Evolutionary conservation across 148 eudicot species (phyloP).

Genomic region (Chenopodium album): DNA sequence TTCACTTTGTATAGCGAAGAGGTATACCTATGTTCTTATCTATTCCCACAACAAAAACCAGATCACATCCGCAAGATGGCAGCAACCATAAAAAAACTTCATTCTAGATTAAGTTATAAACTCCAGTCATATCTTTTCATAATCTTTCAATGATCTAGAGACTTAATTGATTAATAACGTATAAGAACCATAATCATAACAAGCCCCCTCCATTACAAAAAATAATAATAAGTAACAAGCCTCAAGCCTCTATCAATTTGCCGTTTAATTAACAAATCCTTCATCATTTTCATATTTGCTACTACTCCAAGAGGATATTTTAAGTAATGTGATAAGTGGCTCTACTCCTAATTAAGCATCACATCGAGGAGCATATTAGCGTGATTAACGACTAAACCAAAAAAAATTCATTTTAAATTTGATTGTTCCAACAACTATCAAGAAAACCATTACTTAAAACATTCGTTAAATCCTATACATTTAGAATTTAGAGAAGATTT

Average conservation of each 20-base stretch:
- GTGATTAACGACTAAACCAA: slow-evolving; percentile 39
- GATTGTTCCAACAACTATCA: too few species aligned
- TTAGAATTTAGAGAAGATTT: too few species aligned
- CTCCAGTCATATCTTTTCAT: slow-evolving; percentile 17
- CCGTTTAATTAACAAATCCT: slow-evolving; percentile 30
- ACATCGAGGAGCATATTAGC: slow-evolving; percentile 63
- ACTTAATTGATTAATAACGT: slow-evolving; percentile 43
- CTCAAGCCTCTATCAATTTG: slow-evolving; percentile 55
- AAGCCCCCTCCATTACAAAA: too few species aligned
- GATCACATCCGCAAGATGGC: background rate
- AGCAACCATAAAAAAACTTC: background rate
- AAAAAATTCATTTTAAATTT: too few species aligned
- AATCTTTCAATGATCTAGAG: slow-evolving; percentile 31
- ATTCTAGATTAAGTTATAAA: too few species aligned
- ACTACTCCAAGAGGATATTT: slow-evolving; percentile 28
- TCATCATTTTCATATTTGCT: slow-evolving; percentile 41
- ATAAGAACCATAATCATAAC: slow-evolving; percentile 62
- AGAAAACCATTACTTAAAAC: too few species aligned
- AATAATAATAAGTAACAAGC: slow-evolving; percentile 15
- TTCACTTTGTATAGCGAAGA: background rate
- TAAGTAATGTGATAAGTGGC: slow-evolving; percentile 69
- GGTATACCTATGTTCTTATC: background rate
- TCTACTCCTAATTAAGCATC: slow-evolving; percentile 69
- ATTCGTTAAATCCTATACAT: too few species aligned
- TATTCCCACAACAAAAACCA: background rate